Conservation (phyloP, 2,329 filamentous ascomycete species). For the Talaromyces albobiverticillius region DNA sequence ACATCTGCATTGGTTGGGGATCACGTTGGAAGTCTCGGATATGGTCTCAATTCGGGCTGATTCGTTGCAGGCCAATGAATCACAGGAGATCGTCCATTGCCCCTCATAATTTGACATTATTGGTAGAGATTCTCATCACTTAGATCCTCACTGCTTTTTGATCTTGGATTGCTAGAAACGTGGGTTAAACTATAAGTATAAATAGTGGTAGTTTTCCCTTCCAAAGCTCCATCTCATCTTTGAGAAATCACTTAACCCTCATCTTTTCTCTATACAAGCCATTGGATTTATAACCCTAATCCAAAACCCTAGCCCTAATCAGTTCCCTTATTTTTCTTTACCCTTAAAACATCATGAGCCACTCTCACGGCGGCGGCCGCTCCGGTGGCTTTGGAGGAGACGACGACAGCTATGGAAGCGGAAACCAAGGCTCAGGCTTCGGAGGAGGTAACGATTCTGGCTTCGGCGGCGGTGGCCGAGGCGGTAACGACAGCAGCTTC, state of each 20-base stretch:
- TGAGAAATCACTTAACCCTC: background rate
- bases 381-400: conserved; percentile 7
- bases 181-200: background rate
- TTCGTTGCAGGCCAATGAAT: conserved; percentile 6
- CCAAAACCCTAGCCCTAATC: background rate
- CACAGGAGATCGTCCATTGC: background rate
- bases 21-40: background rate
- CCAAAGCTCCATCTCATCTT: too few relatives aligned
- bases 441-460: background rate
- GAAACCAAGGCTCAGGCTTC: conserved; percentile 2
- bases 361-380: conserved; percentile 2
- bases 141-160: background rate
- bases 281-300: background rate
- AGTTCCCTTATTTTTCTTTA: background rate
- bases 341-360: conserved; percentile 11
- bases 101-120: conserved; percentile 5
- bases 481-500: background rate
- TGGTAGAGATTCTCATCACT: background rate
- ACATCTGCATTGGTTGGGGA: background rate
- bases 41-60: background rate
- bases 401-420: conserved; percentile 8
- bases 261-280: background rate
- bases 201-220: background rate
- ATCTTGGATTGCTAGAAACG: background rate
- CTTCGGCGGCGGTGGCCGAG: background rate